These are phyloP conservation scores for Chrysanthemum seticuspe DNA, from an alignment of 129 eudicot species.

Conservation along the genomic window DNA sequence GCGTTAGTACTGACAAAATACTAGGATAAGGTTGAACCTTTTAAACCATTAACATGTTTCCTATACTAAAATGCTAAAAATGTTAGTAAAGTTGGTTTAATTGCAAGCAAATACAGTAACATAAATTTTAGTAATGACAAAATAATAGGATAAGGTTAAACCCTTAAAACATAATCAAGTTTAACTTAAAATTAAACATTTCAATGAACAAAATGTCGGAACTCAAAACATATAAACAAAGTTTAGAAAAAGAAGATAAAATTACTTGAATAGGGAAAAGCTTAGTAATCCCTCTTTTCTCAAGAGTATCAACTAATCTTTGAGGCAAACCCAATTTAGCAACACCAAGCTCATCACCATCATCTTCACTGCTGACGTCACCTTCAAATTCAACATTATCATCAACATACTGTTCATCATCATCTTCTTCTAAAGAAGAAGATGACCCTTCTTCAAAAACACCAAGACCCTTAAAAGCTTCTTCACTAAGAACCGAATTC, in stretches of 20 bases:
- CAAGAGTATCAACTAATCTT: constrained; percentile 64
- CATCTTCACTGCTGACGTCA: constrained; percentile 21
- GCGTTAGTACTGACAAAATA: neutral
- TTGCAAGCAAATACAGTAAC: neutral
- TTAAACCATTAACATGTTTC: neutral
- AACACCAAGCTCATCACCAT: constrained; percentile 61
- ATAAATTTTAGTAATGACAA: neutral
- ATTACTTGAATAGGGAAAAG: constrained; percentile 92
- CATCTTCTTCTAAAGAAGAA: constrained; percentile 30
- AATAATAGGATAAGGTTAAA: neutral
- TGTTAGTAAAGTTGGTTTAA: neutral
- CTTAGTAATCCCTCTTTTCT: constrained; percentile 61
- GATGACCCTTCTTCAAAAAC: constrained; percentile 29
- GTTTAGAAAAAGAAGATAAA: neutral
- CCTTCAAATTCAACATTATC: constrained; percentile 1
- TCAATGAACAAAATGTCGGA: neutral
- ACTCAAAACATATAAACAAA: too few species aligned
- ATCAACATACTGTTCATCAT: constrained; percentile 25
- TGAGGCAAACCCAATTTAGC: constrained; percentile 77
- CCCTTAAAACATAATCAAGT: constrained; percentile 2
- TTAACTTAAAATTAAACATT: neutral
- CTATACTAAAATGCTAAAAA: too few species aligned
- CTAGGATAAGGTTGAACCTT: neutral
- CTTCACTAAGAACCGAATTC: constrained; percentile 72
- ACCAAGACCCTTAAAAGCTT: constrained; percentile 66